Evolutionary conservation across 768 basidiomycete genomes (phyloP).

Genomic region (Mycena haematopus): DNA sequence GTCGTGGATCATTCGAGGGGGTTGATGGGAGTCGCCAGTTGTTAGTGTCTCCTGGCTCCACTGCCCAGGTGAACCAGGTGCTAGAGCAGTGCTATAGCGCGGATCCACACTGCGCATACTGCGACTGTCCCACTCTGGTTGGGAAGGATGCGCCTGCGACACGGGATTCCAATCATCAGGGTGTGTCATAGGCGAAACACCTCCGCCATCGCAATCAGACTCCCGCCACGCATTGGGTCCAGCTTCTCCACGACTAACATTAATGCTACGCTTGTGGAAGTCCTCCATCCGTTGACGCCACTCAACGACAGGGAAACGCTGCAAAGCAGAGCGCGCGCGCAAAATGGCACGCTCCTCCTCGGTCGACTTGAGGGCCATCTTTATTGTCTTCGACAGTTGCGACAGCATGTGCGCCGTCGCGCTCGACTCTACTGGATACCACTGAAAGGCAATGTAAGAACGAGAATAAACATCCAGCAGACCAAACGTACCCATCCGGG

Average conservation of each 20-base stretch:
- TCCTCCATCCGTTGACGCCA: slow-evolving; percentile 97
- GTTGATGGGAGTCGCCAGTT: no score
- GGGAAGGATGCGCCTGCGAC: slow-evolving; percentile 64
- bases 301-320: slow-evolving; percentile 97
- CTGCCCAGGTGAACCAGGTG: slow-evolving; percentile 64
- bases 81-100: slow-evolving; percentile 32
- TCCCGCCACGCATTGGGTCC: slow-evolving; percentile 79
- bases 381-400: slow-evolving; percentile 93
- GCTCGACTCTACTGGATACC: slow-evolving; percentile 96
- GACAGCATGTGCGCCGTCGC: slow-evolving; percentile 95
- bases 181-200: slow-evolving; percentile 60
- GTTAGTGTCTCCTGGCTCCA: no score
- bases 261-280: slow-evolving; percentile 88
- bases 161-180: slow-evolving; percentile 84
- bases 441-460: slow-evolving; percentile 51
- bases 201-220: slow-evolving; percentile 65
- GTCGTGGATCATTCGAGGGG: no score
- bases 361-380: slow-evolving; percentile 89
- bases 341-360: slow-evolving; percentile 92
- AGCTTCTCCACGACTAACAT: slow-evolving; percentile 69
- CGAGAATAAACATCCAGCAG: slow-evolving; percentile 1
- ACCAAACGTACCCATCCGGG: slow-evolving; percentile 88
- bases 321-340: slow-evolving; percentile 91
- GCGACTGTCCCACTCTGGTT: slow-evolving; percentile 79
- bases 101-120: slow-evolving; percentile 44